Evolutionary conservation across 345 rosid genomes (phyloP).

Genomic region (Tarenaya hassleriana): DNA sequence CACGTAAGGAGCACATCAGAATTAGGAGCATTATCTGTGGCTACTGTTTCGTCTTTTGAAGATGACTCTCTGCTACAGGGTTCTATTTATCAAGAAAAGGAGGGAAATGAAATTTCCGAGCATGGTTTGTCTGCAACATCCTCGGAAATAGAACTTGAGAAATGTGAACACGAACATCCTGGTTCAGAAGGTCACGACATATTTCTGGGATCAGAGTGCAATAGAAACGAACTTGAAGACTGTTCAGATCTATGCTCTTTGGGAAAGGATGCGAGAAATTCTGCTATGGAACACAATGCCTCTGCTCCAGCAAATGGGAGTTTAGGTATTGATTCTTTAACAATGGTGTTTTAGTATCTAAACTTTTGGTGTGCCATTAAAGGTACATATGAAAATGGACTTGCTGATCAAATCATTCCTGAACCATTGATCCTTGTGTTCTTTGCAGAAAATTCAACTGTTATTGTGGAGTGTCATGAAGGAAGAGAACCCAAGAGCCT

Average conservation of each 20-base stretch:
- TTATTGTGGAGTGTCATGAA: slow-evolving; percentile 48
- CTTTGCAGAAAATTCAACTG: slow-evolving; percentile 63
- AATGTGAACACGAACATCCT: slow-evolving; percentile 28
- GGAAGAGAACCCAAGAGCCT: slow-evolving; percentile 75
- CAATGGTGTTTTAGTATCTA: neutral
- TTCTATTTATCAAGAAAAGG: slow-evolving; percentile 27
- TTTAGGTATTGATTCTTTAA: slow-evolving; percentile 32
- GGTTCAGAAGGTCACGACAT: slow-evolving; percentile 35
- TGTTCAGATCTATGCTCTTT: slow-evolving; percentile 27
- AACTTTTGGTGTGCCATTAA: no score
- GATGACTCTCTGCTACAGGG: slow-evolving; percentile 25
- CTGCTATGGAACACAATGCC: slow-evolving; percentile 33
- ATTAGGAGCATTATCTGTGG: slow-evolving; percentile 31
- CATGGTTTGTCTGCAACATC: slow-evolving; percentile 39
- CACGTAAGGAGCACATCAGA: slow-evolving; percentile 32
- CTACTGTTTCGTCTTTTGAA: slow-evolving; percentile 31
- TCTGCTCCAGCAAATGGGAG: slow-evolving; percentile 43
- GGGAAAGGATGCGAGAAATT: slow-evolving; percentile 31
- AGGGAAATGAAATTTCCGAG: slow-evolving; percentile 33
- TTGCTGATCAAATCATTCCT: neutral
- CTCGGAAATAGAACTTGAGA: slow-evolving; percentile 61
- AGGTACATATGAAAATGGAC: no score
- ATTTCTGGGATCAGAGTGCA: slow-evolving; percentile 34
- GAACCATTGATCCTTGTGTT: slow-evolving; percentile 1
- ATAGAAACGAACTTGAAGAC: slow-evolving; percentile 34